Conservation (phyloP, 2,329 filamentous ascomycete genomes). For the Xylaria sp. region DNA sequence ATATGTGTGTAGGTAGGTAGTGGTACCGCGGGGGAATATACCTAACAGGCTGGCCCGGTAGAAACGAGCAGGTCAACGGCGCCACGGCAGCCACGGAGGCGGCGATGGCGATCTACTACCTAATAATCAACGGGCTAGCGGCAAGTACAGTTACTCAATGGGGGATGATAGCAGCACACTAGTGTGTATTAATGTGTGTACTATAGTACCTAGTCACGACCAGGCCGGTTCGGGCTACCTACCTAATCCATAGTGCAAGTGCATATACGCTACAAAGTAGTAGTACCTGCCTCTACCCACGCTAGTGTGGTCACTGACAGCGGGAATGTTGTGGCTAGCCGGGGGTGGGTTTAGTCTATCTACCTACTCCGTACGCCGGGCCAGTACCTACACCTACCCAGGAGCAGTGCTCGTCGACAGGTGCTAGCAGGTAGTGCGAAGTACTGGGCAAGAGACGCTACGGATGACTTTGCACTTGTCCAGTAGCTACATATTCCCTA, state of each 20-base stretch:
- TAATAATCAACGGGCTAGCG: slow-evolving; percentile 7
- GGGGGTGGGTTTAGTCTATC: background rate
- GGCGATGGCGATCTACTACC: slow-evolving; percentile 15
- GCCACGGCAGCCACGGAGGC: slow-evolving; percentile 17
- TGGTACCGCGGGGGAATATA: slow-evolving; percentile 10
- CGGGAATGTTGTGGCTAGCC: background rate
- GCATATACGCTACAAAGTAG: background rate
- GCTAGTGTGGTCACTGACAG: background rate
- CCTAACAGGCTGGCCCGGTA: slow-evolving; percentile 3
- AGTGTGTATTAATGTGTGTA: background rate
- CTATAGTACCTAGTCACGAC: background rate
- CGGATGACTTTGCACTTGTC: too few relatives aligned
- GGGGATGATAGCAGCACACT: background rate
- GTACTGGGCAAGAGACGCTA: too few relatives aligned
- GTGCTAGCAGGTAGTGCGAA: too few relatives aligned
- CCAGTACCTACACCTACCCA: background rate
- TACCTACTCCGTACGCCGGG: background rate
- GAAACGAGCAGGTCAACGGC: slow-evolving; percentile 15
- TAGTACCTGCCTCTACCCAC: background rate
- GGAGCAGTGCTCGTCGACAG: too few relatives aligned
- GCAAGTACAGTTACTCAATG: background rate
- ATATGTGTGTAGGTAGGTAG: background rate
- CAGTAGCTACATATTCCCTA: background rate
- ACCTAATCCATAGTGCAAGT: background rate
- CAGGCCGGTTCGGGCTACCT: background rate